Conservation (phyloP, 768 basidiomycete genomes). For the Tylopilus balloui region DNA sequence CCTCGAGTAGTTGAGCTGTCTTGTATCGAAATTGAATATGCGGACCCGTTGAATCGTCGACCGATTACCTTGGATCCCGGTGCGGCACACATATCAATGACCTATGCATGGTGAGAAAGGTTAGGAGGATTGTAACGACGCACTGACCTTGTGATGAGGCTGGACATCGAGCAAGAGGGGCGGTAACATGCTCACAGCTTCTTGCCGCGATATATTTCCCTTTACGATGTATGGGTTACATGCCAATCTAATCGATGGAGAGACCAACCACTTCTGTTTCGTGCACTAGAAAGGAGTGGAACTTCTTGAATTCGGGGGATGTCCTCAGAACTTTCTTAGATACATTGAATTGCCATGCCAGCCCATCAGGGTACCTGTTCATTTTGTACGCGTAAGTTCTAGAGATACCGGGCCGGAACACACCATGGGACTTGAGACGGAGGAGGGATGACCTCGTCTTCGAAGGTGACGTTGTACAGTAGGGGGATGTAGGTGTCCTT, state of each 20-base stretch:
- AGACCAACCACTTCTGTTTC: conserved; percentile 90
- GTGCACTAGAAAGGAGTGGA: conserved; percentile 94
- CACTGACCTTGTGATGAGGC: conserved; percentile 75
- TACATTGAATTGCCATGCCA: conserved; percentile 96
- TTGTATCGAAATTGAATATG: conserved; percentile 26
- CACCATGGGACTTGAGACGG: conserved; percentile 87
- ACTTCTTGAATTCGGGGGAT: conserved; percentile 85
- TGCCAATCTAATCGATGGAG: background rate
- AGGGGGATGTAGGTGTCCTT: conserved; percentile 73
- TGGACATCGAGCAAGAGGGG: conserved; percentile 92
- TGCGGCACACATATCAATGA: conserved; percentile 97
- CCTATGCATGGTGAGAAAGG: conserved; percentile 35
- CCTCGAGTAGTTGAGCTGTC: conserved; percentile 96
- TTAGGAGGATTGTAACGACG: background rate
- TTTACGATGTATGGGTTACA: conserved; percentile 26
- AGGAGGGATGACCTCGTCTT: conserved; percentile 69
- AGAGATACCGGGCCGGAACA: conserved; percentile 5
- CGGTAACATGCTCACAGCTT: conserved; percentile 99
- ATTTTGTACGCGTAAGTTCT: background rate
- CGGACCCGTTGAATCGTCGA: background rate
- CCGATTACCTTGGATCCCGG: conserved; percentile 84
- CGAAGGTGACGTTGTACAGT: conserved; percentile 67
- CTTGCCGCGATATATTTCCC: conserved; percentile 95
- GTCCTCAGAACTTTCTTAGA: conserved; percentile 85
- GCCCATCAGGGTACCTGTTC: conserved; percentile 85